phyloP scores from a whole-genome alignment of 208 protist species.

The Endotrypanum monterogeii region DNA sequence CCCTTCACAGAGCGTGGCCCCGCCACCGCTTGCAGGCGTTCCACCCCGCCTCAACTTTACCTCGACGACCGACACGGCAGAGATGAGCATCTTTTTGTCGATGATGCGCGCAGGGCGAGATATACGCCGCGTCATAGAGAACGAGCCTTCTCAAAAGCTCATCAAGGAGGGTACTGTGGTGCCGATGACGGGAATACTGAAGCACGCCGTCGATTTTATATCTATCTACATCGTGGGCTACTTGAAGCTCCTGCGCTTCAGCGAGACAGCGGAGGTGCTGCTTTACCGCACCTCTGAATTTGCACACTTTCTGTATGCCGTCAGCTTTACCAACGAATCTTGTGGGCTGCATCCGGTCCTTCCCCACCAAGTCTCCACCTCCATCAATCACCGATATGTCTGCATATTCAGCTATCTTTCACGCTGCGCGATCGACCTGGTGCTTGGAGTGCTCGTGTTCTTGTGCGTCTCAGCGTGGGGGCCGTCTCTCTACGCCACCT shows the following conservation, averaged over 20 bases:
- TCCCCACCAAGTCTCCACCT: conserved; percentile 47
- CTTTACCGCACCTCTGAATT: conserved; percentile 51
- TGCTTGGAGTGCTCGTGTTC: conserved; percentile 56
- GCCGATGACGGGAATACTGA: conserved; percentile 21
- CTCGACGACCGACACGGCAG: conserved; percentile 50
- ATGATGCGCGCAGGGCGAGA: conserved; percentile 44
- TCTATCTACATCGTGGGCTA: conserved; percentile 29
- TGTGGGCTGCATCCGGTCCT: conserved; percentile 83
- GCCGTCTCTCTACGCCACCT: conserved; percentile 39
- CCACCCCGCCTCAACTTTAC: conserved; percentile 82
- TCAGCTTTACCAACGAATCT: conserved; percentile 45
- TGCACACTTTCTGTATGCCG: conserved; percentile 61
- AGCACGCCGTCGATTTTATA: conserved; percentile 19
- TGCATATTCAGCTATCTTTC: conserved; percentile 65
- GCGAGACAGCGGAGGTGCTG: conserved; percentile 36
- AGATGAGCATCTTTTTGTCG: conserved; percentile 62
- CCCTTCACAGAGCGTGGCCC: neutral
- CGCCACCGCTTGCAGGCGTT: conserved; percentile 26
- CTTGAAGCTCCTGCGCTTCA: conserved; percentile 38
- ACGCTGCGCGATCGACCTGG: conserved; percentile 66
- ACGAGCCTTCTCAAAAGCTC: conserved; percentile 3
- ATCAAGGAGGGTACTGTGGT: conserved; percentile 13
- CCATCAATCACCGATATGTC: conserved; percentile 32
- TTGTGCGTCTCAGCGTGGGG: conserved; percentile 51
- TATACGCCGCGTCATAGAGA: conserved; percentile 48